Evolutionary conservation across 306 rosid genomes (phyloP).

Genomic region (Inga leiocalycina): DNA sequence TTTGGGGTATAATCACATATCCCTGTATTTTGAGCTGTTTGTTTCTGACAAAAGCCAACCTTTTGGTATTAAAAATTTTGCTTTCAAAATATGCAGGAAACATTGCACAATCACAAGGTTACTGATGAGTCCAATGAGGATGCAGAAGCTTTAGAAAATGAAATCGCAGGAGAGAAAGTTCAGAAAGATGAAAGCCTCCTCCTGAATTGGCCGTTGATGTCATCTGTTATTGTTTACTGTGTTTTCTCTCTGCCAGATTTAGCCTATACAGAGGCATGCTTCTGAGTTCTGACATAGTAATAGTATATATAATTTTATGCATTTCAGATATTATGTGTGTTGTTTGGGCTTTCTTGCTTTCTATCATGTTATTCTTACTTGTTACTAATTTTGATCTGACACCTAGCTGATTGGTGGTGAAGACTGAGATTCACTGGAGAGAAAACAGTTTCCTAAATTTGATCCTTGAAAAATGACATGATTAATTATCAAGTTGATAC

Average conservation of each 20-base stretch:
- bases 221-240: conserved; percentile 64
- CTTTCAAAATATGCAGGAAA: conserved; percentile 60
- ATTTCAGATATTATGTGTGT: background rate
- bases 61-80: background rate
- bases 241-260: conserved; percentile 73
- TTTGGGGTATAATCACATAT: background rate
- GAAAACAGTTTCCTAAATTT: background rate
- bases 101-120: conserved; percentile 63
- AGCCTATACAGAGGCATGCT: conserved; percentile 78
- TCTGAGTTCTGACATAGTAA: conserved; percentile 18
- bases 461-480: background rate
- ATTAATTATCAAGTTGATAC: background rate
- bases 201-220: conserved; percentile 86
- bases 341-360: background rate
- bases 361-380: background rate
- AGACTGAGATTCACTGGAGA: background rate
- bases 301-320: background rate
- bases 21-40: background rate
- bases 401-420: background rate
- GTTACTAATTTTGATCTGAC: background rate
- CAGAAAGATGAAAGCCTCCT: conserved; percentile 57
- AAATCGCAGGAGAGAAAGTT: conserved; percentile 29
- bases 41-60: background rate
- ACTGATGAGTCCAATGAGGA: conserved; percentile 30
- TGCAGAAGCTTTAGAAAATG: conserved; percentile 56